Evolutionary conservation across 2,329 filamentous ascomycete species (phyloP).

Genomic region (Arachnomyces sp.): DNA sequence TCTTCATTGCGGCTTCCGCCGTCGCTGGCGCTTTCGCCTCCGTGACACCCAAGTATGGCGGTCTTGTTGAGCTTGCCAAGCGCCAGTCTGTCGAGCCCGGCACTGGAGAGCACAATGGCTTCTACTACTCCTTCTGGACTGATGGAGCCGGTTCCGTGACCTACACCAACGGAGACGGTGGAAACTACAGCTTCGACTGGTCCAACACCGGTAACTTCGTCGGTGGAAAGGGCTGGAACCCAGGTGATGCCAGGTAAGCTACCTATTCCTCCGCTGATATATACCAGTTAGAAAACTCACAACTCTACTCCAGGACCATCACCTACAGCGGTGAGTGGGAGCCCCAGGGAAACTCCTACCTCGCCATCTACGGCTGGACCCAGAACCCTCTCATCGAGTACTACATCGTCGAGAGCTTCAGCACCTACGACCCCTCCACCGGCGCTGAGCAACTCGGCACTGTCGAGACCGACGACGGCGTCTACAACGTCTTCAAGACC

Average conservation of each 20-base stretch:
- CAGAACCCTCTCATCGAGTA: slow-evolving; percentile 48
- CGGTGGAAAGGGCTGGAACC: slow-evolving; percentile 52
- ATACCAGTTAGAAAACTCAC: not conserved
- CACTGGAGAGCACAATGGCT: slow-evolving; percentile 34
- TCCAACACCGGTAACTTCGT: slow-evolving; percentile 45
- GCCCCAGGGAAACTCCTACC: slow-evolving; percentile 44
- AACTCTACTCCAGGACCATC: slow-evolving; percentile 33
- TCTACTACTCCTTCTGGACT: slow-evolving; percentile 45
- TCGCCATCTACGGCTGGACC: slow-evolving; percentile 53
- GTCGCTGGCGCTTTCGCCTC: slow-evolving; percentile 17
- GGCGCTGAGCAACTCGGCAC: slow-evolving; percentile 42
- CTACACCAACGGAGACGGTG: slow-evolving; percentile 39
- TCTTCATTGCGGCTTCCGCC: slow-evolving; percentile 18
- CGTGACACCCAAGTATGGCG: slow-evolving; percentile 13
- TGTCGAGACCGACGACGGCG: slow-evolving; percentile 44
- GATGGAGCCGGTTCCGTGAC: slow-evolving; percentile 37
- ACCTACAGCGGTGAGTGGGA: slow-evolving; percentile 42
- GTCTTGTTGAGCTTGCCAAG: slow-evolving; percentile 9
- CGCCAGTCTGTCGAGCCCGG: slow-evolving; percentile 13
- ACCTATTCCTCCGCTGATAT: not conserved
- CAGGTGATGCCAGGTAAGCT: slow-evolving; percentile 42
- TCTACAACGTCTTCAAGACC: slow-evolving; percentile 45
- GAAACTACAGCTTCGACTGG: slow-evolving; percentile 42
- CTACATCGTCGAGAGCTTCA: slow-evolving; percentile 49
- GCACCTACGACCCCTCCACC: slow-evolving; percentile 42